A percentile compares a stretch with the other conserved stretches of the same genome.
Conservation (phyloP, 2,329 filamentous ascomycete genomes). For the Alternaria gaisen region DNA sequence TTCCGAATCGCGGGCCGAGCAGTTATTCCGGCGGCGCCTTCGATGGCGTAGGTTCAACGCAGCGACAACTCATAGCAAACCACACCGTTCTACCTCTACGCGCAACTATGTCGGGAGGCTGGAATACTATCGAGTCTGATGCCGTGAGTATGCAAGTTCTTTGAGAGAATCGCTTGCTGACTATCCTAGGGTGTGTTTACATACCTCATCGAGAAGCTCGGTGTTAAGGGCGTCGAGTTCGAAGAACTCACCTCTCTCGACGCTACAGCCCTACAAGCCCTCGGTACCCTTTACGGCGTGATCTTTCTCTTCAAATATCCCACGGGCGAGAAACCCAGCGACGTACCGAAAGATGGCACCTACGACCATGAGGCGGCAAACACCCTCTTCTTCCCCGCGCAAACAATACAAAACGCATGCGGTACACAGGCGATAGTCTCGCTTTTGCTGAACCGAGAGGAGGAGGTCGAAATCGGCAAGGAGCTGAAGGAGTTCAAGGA, state of each 20-base stretch:
- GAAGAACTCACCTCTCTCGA: slow-evolving; percentile 95
- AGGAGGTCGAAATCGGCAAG: slow-evolving; percentile 74
- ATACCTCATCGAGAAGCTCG: slow-evolving; percentile 90
- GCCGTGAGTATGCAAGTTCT: slow-evolving; percentile 68
- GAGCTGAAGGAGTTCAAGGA: slow-evolving; percentile 82
- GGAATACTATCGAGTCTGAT: slow-evolving; percentile 60
- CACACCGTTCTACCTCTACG: neutral
- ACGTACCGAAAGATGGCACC: slow-evolving; percentile 78
- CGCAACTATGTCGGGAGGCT: slow-evolving; percentile 29
- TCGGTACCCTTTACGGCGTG: slow-evolving; percentile 79
- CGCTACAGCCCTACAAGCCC: slow-evolving; percentile 72
- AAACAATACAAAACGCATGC: slow-evolving; percentile 98
- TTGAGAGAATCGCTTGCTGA: slow-evolving; percentile 14
- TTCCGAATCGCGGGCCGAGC: slow-evolving; percentile 29
- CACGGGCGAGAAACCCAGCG: slow-evolving; percentile 70
- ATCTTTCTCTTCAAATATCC: slow-evolving; percentile 99
- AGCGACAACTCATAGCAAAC: slow-evolving; percentile 19
- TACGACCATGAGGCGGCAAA: slow-evolving; percentile 81
- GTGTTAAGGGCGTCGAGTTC: slow-evolving; percentile 93
- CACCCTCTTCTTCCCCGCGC: slow-evolving; percentile 89
- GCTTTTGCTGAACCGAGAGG: slow-evolving; percentile 85
- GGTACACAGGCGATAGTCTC: slow-evolving; percentile 94
- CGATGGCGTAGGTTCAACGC: slow-evolving; percentile 22
- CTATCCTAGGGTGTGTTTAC: slow-evolving; percentile 85
- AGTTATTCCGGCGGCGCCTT: slow-evolving; percentile 26